Evolutionary conservation across 805 yeast species (phyloP).

Genomic region (Starmerella roubikii): DNA sequence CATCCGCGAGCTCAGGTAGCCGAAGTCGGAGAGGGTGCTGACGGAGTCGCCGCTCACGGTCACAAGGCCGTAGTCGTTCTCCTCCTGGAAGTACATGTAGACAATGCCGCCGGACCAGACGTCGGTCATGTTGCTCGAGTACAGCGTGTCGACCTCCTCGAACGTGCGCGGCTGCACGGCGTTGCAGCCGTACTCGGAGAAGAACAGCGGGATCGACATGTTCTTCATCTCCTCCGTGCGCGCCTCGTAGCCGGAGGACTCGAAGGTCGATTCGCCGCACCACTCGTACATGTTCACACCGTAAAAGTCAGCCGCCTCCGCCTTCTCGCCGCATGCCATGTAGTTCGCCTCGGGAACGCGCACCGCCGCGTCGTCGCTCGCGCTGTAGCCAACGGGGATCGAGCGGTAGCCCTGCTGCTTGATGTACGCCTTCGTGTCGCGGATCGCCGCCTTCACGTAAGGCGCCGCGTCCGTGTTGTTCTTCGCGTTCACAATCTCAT

Average conservation of each 20-base stretch:
- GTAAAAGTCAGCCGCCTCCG: slow-evolving; percentile 54
- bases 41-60: slow-evolving; percentile 38
- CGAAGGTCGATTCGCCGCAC: slow-evolving; percentile 58
- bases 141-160: slow-evolving; percentile 59
- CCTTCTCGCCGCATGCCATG: slow-evolving; percentile 62
- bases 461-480: slow-evolving; percentile 84
- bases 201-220: slow-evolving; percentile 67
- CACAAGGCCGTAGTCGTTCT: slow-evolving; percentile 70
- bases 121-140: slow-evolving; percentile 59
- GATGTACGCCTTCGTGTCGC: slow-evolving; percentile 76
- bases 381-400: slow-evolving; percentile 89
- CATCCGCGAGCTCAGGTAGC: slow-evolving; percentile 41
- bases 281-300: slow-evolving; percentile 83
- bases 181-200: slow-evolving; percentile 85
- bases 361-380: slow-evolving; percentile 76
- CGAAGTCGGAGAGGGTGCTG: slow-evolving; percentile 48
- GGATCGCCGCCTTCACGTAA: slow-evolving; percentile 87
- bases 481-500: slow-evolving; percentile 78
- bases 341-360: slow-evolving; percentile 69
- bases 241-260: slow-evolving; percentile 50
- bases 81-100: slow-evolving; percentile 82
- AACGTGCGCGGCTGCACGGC: slow-evolving; percentile 58
- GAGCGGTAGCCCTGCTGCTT: slow-evolving; percentile 47
- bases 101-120: slow-evolving; percentile 94
- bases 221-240: slow-evolving; percentile 61